A percentile compares a stretch with the other conserved stretches of the same genome.
phyloP scores from a whole-genome alignment of 208 protist genomes.

The Acanthamoeba culbertsoni region DNA sequence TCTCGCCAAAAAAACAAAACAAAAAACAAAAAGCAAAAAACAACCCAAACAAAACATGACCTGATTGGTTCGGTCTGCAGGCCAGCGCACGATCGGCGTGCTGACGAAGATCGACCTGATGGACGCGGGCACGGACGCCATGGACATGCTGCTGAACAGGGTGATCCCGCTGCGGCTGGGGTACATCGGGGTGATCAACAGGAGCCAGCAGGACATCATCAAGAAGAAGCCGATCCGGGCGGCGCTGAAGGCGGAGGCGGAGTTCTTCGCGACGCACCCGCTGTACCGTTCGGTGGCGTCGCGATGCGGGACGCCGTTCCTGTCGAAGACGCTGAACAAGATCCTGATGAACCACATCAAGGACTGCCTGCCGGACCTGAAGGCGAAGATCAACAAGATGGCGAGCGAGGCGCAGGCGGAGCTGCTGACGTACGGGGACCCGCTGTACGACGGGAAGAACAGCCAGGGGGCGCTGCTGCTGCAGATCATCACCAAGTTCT shows the following conservation, averaged over 20 bases:
- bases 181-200: slow-evolving; percentile 98
- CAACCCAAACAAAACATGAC: background rate
- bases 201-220: slow-evolving; percentile 97
- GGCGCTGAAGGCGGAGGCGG: slow-evolving; percentile 88
- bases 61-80: slow-evolving; percentile 59
- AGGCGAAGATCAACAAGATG: slow-evolving; percentile 88
- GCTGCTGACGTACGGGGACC: slow-evolving; percentile 70
- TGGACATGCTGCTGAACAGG: slow-evolving; percentile 94
- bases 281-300: background rate
- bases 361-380: slow-evolving; percentile 92
- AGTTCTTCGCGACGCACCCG: slow-evolving; percentile 88
- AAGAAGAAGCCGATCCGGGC: slow-evolving; percentile 76
- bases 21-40: too few species aligned
- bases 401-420: slow-evolving; percentile 50
- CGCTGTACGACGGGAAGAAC: slow-evolving; percentile 64
- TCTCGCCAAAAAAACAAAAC: background rate
- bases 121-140: slow-evolving; percentile 94
- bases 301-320: slow-evolving; percentile 88
- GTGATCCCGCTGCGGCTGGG: slow-evolving; percentile 94
- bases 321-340: slow-evolving; percentile 90
- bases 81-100: slow-evolving; percentile 97
- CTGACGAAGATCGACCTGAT: slow-evolving; percentile 99
- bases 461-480: slow-evolving; percentile 73
- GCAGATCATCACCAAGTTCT: slow-evolving; percentile 87
- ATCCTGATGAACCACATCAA: slow-evolving; percentile 96